Conservation (phyloP, 2,329 filamentous ascomycete genomes). For the Colletotrichum theobromicola region DNA sequence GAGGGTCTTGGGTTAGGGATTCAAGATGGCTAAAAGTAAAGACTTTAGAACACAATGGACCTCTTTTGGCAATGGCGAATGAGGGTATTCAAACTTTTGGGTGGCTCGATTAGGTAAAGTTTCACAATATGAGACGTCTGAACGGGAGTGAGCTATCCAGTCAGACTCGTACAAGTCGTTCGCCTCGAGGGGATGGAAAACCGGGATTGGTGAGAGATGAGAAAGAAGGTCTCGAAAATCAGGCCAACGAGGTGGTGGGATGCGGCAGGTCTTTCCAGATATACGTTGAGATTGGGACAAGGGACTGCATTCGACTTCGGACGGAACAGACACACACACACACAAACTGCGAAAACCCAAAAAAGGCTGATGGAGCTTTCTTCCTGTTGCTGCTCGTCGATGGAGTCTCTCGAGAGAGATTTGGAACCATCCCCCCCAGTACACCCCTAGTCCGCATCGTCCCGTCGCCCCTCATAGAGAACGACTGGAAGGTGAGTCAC, state of each 20-base stretch:
- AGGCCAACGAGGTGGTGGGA: slow-evolving; percentile 1
- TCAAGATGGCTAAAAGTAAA: not conserved
- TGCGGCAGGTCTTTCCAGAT: not conserved
- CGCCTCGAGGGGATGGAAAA: not conserved
- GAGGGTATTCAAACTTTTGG: not conserved
- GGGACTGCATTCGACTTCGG: slow-evolving; percentile 7
- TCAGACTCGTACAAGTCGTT: not conserved
- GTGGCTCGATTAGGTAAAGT: not conserved
- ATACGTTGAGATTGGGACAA: not conserved
- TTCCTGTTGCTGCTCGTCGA: not conserved
- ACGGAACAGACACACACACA: not conserved
- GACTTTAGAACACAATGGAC: not conserved
- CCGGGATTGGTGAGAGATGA: not conserved
- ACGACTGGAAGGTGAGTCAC: slow-evolving; percentile 31
- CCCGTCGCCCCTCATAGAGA: slow-evolving; percentile 18
- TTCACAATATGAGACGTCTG: not conserved
- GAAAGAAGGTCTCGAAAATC: slow-evolving; percentile 8
- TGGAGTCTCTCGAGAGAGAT: not conserved
- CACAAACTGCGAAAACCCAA: not conserved
- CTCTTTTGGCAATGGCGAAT: not conserved
- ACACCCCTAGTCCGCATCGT: slow-evolving; percentile 10
- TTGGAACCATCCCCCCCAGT: not conserved
- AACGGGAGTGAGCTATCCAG: not conserved
- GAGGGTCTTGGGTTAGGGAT: not conserved
- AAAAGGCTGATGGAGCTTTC: not conserved